Base-by-base conservation (phyloP, 441 rosid species). In the Pelargonium myrrhifolium region DNA sequence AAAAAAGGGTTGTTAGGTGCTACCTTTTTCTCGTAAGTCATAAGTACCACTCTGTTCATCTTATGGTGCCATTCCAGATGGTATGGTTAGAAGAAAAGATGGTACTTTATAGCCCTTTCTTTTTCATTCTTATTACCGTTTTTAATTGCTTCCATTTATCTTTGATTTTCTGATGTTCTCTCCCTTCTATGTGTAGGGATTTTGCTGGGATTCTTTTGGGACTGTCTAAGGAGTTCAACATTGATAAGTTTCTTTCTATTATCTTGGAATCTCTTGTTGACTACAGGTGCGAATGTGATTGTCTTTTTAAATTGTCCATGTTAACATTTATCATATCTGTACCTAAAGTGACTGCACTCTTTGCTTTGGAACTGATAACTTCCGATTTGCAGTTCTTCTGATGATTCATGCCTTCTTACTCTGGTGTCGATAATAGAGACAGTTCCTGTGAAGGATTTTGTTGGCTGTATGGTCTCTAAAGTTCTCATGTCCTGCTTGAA, bases 211-310 rank as follows among this genome's bases (percentile, higher is more conserved):
- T 89, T 75, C 92, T 95, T 72, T 68, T 75, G 72, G 90, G 78
- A 67, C 75, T 95, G 65, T 87, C 95, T 18, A 75, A 81, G 76
- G 96, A 85, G 78, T 95, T 89, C 77, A 87, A 87, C 68, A 82
- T 88, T 28, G 92, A 90, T 75, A 89, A 75, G 67, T 95, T 95
- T 81, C 77, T 92, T 73, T 77, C 78, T 56, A 73, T 86, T 71
- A 75, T 95, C 72, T 51, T 95, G 80, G 86, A 77, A 68, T 83
- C 96, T 74, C 70, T 95, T 68, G 82, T 84, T 64, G 86, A 84
- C 68, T 72, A 76, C 82, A 86, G 99, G 98, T 96, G 62, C 68
- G 72, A 67, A 76, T 60, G 39, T 65, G 67, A 65, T 74, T 64
- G n/a, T 9, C 53, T 28, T 43, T 79, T 69, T 42, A 2, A 12